phyloP scores from a whole-genome alignment of 2,329 filamentous ascomycete genomes.

The Pseudogymnoascus sp. region DNA sequence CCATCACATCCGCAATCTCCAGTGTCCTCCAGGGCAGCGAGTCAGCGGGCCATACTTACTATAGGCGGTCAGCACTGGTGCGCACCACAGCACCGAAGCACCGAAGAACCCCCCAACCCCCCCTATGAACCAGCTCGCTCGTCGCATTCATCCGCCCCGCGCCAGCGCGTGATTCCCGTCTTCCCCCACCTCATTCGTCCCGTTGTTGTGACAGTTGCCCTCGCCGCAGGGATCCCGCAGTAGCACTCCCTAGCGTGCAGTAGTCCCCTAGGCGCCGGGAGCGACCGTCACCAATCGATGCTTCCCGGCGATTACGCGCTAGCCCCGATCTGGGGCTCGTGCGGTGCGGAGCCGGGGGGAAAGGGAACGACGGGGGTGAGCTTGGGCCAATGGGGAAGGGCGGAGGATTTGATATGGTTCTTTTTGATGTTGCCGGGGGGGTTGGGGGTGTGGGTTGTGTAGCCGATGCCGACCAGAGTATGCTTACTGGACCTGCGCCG shows the following conservation, averaged over 20 bases:
- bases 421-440: not conserved
- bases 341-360: not conserved
- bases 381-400: not conserved
- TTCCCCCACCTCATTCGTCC: not conserved
- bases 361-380: not conserved
- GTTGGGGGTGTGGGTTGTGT: not conserved
- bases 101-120: not conserved
- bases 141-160: not conserved
- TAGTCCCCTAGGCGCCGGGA: not conserved
- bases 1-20: not conserved
- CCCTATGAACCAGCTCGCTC: not conserved
- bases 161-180: not conserved
- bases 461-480: not conserved
- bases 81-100: not conserved
- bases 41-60: not conserved
- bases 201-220: not conserved
- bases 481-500: not conserved
- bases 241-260: not conserved
- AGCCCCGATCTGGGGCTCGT: not conserved
- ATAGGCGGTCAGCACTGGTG: not conserved
- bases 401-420: not conserved
- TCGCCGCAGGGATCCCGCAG: not conserved
- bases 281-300: not conserved
- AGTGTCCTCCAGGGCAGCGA: not conserved
- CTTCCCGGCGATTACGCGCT: not conserved